Conservation (phyloP, 108 stramenopile species). For the Skeletonema grethae region DNA sequence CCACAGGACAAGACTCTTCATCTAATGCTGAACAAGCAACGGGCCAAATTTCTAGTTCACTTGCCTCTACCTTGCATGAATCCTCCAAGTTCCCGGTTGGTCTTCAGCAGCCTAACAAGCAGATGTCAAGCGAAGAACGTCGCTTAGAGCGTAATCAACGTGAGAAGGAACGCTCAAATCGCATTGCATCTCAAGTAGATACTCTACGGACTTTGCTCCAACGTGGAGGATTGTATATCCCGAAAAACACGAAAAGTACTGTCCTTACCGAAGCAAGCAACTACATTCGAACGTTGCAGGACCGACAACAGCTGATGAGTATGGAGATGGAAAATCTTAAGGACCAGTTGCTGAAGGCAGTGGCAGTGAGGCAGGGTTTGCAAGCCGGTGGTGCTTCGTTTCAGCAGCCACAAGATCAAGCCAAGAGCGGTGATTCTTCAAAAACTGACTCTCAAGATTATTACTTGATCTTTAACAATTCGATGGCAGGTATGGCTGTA, state of each 20-base stretch:
- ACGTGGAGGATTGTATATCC: slow-evolving; percentile 45
- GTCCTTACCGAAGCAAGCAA: slow-evolving; percentile 48
- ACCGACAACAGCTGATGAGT: slow-evolving; percentile 42
- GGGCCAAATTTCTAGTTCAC: not conserved
- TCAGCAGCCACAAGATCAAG: slow-evolving; percentile 4
- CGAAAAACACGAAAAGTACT: slow-evolving; percentile 48
- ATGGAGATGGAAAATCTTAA: slow-evolving; percentile 33
- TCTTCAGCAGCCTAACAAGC: slow-evolving; percentile 26
- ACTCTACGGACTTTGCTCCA: slow-evolving; percentile 39
- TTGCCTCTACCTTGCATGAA: not conserved
- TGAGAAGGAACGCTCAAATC: slow-evolving; percentile 47
- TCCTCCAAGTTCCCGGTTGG: not conserved
- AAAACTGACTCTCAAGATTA: slow-evolving; percentile 17
- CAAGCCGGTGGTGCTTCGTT: not conserved
- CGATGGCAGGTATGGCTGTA: slow-evolving; percentile 41
- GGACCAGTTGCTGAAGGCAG: slow-evolving; percentile 18
- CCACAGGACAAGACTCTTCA: slow-evolving; percentile 14
- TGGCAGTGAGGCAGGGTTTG: slow-evolving; percentile 6
- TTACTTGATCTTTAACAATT: slow-evolving; percentile 32
- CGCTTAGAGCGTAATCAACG: slow-evolving; percentile 48
- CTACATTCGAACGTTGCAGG: slow-evolving; percentile 46
- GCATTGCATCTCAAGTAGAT: slow-evolving; percentile 45
- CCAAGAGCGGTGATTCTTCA: not conserved
- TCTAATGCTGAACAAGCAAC: not conserved
- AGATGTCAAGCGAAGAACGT: slow-evolving; percentile 23